Base-by-base conservation (phyloP, 2,329 filamentous ascomycete genomes). In the Neopestalotiopsis sp. region DNA sequence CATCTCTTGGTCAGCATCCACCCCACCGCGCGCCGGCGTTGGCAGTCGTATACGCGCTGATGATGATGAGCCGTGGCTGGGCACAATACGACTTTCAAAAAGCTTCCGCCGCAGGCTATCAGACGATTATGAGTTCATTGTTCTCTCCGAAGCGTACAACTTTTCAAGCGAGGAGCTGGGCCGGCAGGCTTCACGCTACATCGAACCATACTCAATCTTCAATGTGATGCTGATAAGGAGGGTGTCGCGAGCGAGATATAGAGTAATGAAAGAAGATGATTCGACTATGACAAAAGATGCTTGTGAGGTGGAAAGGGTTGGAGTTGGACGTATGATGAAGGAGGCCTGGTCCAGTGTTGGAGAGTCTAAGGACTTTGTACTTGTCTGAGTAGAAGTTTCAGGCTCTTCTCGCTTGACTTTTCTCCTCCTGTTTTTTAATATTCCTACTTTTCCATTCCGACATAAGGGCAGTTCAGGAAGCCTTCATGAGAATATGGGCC, bases 141-240 rank as follows among this genome's bases (percentile, higher is more conserved):
- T 70, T 9, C 67, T 70, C 4, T 67, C 67, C 9, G 64, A 67
- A 13, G 61, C 62, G 17, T 70, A 67, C 56, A 30, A 61, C 6
- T 70, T 70, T 20, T 61, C 58, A 17, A 63, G 58, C 6, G 63
- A 70, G 1, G 69, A 70, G 28, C 20, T 61, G 13, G 58, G 42
- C 10, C 12, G 58, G 32, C 32, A 20, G 13, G 61, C 40, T 1
- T 68, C 67, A n/a, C 53, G 45, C 20, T 40, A 40, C 5, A 38
- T 34, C 10, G 30, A 40, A 30, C 24, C 58, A 1, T 62, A 65
- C 38, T 30, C 42, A 34, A 34, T 58, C 13, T 45, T 57, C 58
- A 62, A 65, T 30, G 59, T 59, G n/a, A 68, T 68, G 67, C 57
- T 68, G 12, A 40, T 68, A 20, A 57, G 14, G 4, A 61, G 63